Base-by-base conservation (phyloP, 495 filamentous ascomycete genomes). In the Elaphomyces granulatus region DNA sequence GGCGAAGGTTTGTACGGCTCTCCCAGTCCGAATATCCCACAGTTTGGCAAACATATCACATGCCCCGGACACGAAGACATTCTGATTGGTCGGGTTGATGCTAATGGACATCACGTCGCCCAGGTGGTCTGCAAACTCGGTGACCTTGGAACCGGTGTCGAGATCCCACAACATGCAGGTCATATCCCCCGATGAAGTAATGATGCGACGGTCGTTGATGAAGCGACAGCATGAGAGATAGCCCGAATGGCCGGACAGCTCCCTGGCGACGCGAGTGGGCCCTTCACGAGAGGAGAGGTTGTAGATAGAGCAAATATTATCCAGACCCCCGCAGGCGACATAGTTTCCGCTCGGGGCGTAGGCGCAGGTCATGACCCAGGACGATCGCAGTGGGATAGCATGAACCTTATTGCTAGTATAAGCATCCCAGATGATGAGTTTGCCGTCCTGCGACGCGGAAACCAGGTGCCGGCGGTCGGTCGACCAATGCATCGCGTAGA, bases 131-230 rank as follows among this genome's bases (percentile, higher is more conserved):
- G 90, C 92, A 46, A 98, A 98, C 61, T 98, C 90, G 50, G 87
- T 94, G 10, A 94, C 83, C 70, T 96, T 96, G 34, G 83, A 80
- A 17, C 92, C 92, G 0, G 90, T 88, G 59, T 98, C 90, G 37
- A 98, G 84, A 71, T 98, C 90, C 90, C 90, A 98, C 51, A 96
- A 80, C 83, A 96, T 95, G 67, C 90, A 98, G 36, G 90, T 98
- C 92, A 98, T 98, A 54, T 98, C 90, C 37, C 90, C 90, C 10
- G 90, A 98, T 10, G 90, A 98, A 42, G 90, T 98, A 39, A 98
- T 77, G 51, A 98, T 96, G 48, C 83, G 83, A 49, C 88, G 81
- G 68, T 98, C 90, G 59, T 94, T 98, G 71, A 96, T 94, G 61
- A 98, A 98, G 33, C 90, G 81, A 51, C 90, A 98, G 82, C 90